phyloP scores from a whole-genome alignment of 495 filamentous ascomycete genomes.

The Trichoderma reesei region DNA sequence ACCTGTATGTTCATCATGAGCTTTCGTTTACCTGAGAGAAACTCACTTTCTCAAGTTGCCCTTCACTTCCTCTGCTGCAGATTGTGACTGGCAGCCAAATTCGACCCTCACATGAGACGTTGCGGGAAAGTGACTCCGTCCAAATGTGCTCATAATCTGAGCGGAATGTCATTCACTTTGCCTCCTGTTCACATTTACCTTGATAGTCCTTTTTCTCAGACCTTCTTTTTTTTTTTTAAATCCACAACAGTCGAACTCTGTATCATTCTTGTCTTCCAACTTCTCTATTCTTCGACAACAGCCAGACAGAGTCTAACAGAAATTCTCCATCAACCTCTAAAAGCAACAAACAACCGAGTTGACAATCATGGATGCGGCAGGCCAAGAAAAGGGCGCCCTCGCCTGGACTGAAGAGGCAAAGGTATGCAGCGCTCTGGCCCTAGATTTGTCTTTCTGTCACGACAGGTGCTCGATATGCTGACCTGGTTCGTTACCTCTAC shows the following conservation, averaged over 20 bases:
- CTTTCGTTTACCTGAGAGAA: too few relatives aligned
- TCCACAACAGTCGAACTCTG: not conserved
- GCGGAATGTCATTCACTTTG: not conserved
- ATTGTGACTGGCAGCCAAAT: too few relatives aligned
- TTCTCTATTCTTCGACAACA: not conserved
- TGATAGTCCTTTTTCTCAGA: too few relatives aligned
- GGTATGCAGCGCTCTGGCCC: not conserved
- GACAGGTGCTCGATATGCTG: not conserved
- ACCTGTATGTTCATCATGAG: too few relatives aligned
- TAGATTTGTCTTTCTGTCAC: not conserved
- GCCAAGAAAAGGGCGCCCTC: not conserved
- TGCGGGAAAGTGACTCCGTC: not conserved
- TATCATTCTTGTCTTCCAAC: not conserved
- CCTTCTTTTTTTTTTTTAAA: not conserved
- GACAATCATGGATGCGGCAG: not conserved
- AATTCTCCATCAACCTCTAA: not conserved
- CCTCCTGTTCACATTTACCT: not conserved
- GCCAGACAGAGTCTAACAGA: too few relatives aligned
- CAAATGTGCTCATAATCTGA: not conserved
- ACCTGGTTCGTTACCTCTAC: not conserved
- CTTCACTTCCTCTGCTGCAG: too few relatives aligned
- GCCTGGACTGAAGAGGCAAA: slow-evolving; percentile 7
- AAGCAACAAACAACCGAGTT: not conserved
- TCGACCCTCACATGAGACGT: not conserved
- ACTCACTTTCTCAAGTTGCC: too few relatives aligned